Evolutionary conservation across 108 stramenopile species (phyloP).

Genomic region (Fragilaria crotonensis): DNA sequence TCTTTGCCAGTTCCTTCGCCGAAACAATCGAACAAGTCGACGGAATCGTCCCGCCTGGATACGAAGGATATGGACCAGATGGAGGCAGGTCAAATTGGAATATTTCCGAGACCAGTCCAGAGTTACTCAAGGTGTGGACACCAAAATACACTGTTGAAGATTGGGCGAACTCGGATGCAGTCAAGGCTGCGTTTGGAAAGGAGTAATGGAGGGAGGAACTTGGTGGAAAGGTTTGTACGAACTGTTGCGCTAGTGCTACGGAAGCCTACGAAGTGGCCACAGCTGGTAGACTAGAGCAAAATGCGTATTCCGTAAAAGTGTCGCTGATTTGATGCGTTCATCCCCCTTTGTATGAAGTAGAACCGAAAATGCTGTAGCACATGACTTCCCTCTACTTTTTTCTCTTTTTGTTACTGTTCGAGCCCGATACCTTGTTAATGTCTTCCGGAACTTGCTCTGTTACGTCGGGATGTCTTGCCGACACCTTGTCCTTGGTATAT

Average conservation of each 20-base stretch:
- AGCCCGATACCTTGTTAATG: background rate
- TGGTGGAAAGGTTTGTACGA: no score
- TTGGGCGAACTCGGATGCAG: conserved; percentile 1
- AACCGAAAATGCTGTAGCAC: no score
- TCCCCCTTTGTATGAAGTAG: no score
- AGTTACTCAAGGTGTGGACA: background rate
- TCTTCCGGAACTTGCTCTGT: background rate
- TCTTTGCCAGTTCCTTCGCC: background rate
- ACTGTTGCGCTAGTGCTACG: no score
- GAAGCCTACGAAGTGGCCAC: no score
- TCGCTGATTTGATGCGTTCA: no score
- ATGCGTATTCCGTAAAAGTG: no score
- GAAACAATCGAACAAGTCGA: conserved; percentile 6
- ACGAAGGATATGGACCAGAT: background rate
- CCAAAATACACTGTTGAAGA: conserved; percentile 1
- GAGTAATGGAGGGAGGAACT: background rate
- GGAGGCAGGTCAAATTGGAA: background rate
- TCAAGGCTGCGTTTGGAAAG: conserved; percentile 1
- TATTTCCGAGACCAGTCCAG: background rate
- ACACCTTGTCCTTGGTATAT: conserved; percentile 31
- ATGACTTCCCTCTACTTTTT: no score
- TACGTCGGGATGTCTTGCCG: background rate
- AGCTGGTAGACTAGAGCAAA: no score
- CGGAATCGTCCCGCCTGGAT: conserved; percentile 2
- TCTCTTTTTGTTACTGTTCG: background rate